Percentiles rank a stretch among this genome's conserved stretches.
phyloP scores from a whole-genome alignment of 2,329 filamentous ascomycete species.

The Cladobotryum protrusum region DNA sequence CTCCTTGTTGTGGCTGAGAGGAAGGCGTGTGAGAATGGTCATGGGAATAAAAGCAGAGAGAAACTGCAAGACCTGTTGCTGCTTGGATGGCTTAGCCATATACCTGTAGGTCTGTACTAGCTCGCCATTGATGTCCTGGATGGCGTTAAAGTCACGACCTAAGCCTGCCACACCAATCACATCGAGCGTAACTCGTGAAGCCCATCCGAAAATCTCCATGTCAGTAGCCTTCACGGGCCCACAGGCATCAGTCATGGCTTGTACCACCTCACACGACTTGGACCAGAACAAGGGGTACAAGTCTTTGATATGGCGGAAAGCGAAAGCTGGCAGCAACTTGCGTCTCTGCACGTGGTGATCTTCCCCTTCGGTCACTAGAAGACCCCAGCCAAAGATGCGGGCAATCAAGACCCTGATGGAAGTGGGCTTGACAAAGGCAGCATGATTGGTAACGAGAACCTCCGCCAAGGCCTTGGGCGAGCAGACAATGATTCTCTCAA shows the following conservation, averaged over 20 bases:
- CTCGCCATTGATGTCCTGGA: conserved; percentile 52
- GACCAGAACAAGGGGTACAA: conserved; percentile 78
- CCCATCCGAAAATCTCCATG: conserved; percentile 56
- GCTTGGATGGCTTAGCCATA: conserved; percentile 47
- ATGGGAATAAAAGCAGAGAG: conserved; percentile 54
- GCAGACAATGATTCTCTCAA: conserved; percentile 51
- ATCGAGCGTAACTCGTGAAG: conserved; percentile 62
- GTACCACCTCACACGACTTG: conserved; percentile 65
- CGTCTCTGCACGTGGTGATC: conserved; percentile 79
- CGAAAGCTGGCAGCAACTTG: conserved; percentile 75
- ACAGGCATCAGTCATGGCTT: conserved; percentile 46
- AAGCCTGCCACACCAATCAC: conserved; percentile 69
- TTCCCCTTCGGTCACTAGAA: conserved; percentile 78
- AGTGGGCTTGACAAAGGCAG: conserved; percentile 61
- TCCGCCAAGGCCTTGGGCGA: conserved; percentile 48
- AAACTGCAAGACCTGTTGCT: conserved; percentile 50
- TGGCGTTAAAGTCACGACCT: conserved; percentile 62
- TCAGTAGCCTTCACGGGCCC: conserved; percentile 30
- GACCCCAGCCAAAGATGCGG: conserved; percentile 60
- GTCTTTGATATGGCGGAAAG: conserved; percentile 76
- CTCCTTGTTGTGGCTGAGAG: conserved; percentile 64
- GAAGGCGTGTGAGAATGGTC: conserved; percentile 56
- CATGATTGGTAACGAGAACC: conserved; percentile 61
- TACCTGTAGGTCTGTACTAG: conserved; percentile 51
- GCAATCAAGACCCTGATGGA: conserved; percentile 49